Percentiles rank a stretch among this genome's conserved stretches.
Conservation (phyloP, 208 protist species). For the Acanthamoeba triangularis region DNA sequence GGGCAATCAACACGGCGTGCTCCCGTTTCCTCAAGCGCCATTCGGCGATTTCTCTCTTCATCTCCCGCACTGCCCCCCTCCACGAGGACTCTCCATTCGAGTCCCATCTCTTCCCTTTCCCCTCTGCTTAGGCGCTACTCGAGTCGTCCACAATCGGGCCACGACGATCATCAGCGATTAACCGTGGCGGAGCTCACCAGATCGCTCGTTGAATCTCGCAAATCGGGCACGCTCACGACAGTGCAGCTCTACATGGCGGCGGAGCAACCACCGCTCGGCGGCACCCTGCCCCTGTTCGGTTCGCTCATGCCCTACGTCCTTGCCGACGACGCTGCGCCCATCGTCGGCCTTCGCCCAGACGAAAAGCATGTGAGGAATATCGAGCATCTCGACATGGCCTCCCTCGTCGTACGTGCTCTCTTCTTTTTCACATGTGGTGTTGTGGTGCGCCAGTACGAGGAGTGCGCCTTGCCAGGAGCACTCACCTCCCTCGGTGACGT, state of each 20-base stretch:
- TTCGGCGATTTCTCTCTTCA: background rate
- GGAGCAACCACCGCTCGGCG: background rate
- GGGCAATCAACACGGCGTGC: too few relatives aligned
- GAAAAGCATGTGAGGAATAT: slow-evolving; percentile 43
- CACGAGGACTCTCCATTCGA: too few relatives aligned
- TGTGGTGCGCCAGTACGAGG: background rate
- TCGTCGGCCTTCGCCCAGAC: slow-evolving; percentile 4
- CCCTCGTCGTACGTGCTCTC: slow-evolving; percentile 13
- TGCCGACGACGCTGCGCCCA: background rate
- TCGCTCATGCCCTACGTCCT: slow-evolving; percentile 74
- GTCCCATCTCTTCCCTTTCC: background rate
- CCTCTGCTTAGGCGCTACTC: background rate
- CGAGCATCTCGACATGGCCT: slow-evolving; percentile 2
- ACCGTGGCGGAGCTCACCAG: background rate
- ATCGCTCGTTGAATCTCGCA: slow-evolving; percentile 64
- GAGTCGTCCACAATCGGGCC: background rate
- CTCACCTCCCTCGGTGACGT: background rate
- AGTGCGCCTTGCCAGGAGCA: too few relatives aligned
- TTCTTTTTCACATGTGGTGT: background rate
- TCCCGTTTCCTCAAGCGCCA: too few relatives aligned
- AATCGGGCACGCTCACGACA: slow-evolving; percentile 57
- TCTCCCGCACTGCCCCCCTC: background rate
- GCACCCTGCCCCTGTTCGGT: slow-evolving; percentile 39
- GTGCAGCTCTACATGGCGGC: slow-evolving; percentile 9
- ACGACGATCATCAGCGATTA: background rate